These are phyloP conservation scores for Kalanchoe fedtschenkoi DNA, from an alignment of 164 flowering plant genomes.

Conservation along the genomic window DNA sequence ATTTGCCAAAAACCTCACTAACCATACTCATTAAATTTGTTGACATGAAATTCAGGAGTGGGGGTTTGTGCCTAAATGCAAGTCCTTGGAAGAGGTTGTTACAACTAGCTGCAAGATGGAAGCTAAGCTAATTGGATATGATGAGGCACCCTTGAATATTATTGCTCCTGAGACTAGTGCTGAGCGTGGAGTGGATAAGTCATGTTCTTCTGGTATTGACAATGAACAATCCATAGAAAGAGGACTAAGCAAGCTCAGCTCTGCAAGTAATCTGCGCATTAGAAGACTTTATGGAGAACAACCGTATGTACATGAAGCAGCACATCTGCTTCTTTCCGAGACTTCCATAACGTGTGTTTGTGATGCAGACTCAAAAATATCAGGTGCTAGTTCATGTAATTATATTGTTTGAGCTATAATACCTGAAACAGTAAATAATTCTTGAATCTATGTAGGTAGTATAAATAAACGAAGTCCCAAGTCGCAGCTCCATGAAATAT, in stretches of 20 bases:
- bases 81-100: conserved; percentile 44
- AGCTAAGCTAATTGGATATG: conserved; percentile 65
- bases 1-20: neutral
- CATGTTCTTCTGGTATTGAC: conserved; percentile 12
- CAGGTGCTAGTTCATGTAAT: conserved; percentile 17
- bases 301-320: neutral
- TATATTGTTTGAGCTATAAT: neutral
- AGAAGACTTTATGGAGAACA: neutral
- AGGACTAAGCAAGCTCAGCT: neutral
- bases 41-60: conserved; percentile 33
- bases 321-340: neutral
- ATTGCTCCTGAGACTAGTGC: conserved; percentile 8
- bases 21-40: neutral
- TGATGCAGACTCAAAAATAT: conserved; percentile 5
- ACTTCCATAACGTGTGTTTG: neutral
- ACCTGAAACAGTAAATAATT: neutral
- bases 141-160: conserved; percentile 38
- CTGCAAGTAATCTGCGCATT: neutral
- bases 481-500: conserved; percentile 52
- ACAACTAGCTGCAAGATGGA: conserved; percentile 34
- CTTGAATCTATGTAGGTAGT: conserved; percentile 15
- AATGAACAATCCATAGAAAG: neutral
- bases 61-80: conserved; percentile 37
- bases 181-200: conserved; percentile 12
- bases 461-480: conserved; percentile 29